Evolutionary conservation across 352 stramenopile species (phyloP).

Genomic region (Globisporangium iwayamae): DNA sequence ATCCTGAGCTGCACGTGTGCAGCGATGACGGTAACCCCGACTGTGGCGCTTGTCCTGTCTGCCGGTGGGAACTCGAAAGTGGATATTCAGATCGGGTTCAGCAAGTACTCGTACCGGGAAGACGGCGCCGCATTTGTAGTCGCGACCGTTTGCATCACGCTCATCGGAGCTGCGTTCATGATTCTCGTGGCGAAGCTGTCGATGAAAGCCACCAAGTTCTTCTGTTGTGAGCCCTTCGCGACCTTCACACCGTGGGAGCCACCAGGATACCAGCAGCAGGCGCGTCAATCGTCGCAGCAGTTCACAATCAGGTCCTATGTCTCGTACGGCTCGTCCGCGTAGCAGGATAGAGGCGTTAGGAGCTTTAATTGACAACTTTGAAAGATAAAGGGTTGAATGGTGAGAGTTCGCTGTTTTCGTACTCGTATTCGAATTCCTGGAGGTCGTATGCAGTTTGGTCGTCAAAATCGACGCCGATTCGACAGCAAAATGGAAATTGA

Average conservation of each 20-base stretch:
- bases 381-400: too few relatives aligned
- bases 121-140: slow-evolving; percentile 25
- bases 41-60: slow-evolving; percentile 22
- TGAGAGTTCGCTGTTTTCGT: too few relatives aligned
- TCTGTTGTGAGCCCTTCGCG: slow-evolving; percentile 46
- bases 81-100: slow-evolving; percentile 22
- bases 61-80: slow-evolving; percentile 16
- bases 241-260: background rate
- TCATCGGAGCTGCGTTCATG: slow-evolving; percentile 53
- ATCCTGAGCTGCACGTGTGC: slow-evolving; percentile 32
- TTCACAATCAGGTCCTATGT: background rate
- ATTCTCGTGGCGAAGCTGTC: slow-evolving; percentile 44
- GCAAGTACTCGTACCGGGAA: slow-evolving; percentile 16
- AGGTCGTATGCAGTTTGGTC: too few relatives aligned
- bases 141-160: slow-evolving; percentile 26
- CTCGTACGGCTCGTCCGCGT: slow-evolving; percentile 2
- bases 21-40: slow-evolving; percentile 26
- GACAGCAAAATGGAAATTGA: too few relatives aligned
- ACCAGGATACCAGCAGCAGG: slow-evolving; percentile 7
- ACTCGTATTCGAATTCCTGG: too few relatives aligned
- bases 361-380: background rate
- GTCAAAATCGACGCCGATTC: too few relatives aligned
- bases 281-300: slow-evolving; percentile 8
- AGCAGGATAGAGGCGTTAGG: background rate
- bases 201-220: slow-evolving; percentile 34